Base-by-base conservation (phyloP, 805 yeast species). In the Metschnikowia vanudenii region DNA sequence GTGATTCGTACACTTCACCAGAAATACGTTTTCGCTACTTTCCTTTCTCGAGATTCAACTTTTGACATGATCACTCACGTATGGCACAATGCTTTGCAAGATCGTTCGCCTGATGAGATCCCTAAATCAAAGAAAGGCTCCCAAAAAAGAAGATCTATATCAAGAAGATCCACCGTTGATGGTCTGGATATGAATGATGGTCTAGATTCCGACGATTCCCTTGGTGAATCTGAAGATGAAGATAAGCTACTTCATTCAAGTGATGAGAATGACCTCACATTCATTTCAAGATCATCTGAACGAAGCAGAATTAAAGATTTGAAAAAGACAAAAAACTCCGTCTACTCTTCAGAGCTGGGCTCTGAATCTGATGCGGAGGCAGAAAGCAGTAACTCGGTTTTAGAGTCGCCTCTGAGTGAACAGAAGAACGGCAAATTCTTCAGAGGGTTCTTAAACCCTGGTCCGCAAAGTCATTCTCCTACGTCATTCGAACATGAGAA, bases 381-480 rank as follows among this genome's bases (percentile, higher is more conserved):
- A 11, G 42, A 7, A n/a, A 37, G 43, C 31, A 34, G 20, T 18
- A 31, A 42, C 19, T 18, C 6, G 11, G n/a, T 12, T 19, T 22
- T 13, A 8, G 20, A 18, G 16, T 19, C 28, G 3, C n/a, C 40
- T 3, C 12, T 29, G 31, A 36, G 19, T 14, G 37, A 30, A 9
- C 37, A 29, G n/a, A 37, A 37, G 17, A 28, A 31, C 17, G 44
- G 37, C 13, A 36, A 41, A 12, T 14, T 33, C 3, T 50, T 47
- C 37, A 48, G 40, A 12, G 57, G 58, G 2, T 46, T 51, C 13
- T 32, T 60, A 5, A 80, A 80, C 46, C 69, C 73, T 16, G 97
- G 97, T 0, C 92, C 96, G 0, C 69, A 65, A 7, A 64, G 70
- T 1, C 94, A 87, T 59, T 64, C 64, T 0, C 80, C 84, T 2